A percentile compares a stretch with the other conserved stretches of the same genome.
Conservation (phyloP, 2,329 filamentous ascomycete genomes). For the Colletotrichum scovillei region DNA sequence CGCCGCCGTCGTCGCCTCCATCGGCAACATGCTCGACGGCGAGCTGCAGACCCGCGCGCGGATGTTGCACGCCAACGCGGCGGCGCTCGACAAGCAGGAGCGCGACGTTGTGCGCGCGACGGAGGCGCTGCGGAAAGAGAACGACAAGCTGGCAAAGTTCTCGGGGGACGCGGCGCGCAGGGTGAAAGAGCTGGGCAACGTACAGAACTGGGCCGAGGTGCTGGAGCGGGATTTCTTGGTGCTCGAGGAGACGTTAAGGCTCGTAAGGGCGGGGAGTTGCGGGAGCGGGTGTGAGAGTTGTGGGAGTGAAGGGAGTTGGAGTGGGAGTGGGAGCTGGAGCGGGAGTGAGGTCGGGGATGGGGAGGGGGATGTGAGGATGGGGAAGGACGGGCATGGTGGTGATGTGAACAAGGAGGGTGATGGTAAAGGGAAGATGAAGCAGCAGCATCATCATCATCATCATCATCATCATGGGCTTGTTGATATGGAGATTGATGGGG, state of each 20-base stretch:
- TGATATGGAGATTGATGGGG: slow-evolving; percentile 33
- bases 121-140: slow-evolving; percentile 70
- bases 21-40: slow-evolving; percentile 77
- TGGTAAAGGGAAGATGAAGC: slow-evolving; percentile 41
- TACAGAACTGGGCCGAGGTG: slow-evolving; percentile 91
- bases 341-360: slow-evolving; percentile 22
- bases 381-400: not conserved
- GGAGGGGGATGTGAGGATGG: slow-evolving; percentile 33
- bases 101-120: slow-evolving; percentile 71
- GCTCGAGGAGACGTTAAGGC: slow-evolving; percentile 71
- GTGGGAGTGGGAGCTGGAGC: slow-evolving; percentile 51
- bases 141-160: slow-evolving; percentile 72
- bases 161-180: slow-evolving; percentile 71
- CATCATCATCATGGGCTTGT: slow-evolving; percentile 23
- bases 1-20: slow-evolving; percentile 68
- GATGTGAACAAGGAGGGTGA: slow-evolving; percentile 34
- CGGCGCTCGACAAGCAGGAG: slow-evolving; percentile 75
- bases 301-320: slow-evolving; percentile 42
- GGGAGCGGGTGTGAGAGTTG: slow-evolving; percentile 44
- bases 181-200: slow-evolving; percentile 82
- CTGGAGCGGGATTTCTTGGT: slow-evolving; percentile 75
- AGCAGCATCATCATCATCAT: not conserved
- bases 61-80: slow-evolving; percentile 76
- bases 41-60: slow-evolving; percentile 75
- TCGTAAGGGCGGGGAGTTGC: slow-evolving; percentile 54